These are phyloP conservation scores for Gyrodon lividus DNA, from an alignment of 768 basidiomycete species.

Conservation along the genomic window DNA sequence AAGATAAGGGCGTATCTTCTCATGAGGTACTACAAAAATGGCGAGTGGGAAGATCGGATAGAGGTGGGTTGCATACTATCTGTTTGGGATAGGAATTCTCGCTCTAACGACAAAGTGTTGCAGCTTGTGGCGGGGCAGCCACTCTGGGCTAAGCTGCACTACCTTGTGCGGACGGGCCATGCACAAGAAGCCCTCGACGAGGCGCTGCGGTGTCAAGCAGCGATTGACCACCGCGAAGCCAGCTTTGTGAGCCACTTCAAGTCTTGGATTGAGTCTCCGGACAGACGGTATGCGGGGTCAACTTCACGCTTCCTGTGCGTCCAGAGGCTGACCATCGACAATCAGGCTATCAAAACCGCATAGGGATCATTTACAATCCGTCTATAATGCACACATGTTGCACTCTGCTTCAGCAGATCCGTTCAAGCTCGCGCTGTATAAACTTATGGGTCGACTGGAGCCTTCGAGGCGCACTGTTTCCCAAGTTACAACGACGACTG, in stretches of 20 bases:
- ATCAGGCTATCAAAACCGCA: slow-evolving; percentile 66
- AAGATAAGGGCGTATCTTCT: slow-evolving; percentile 86
- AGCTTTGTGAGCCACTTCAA: slow-evolving; percentile 82
- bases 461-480: slow-evolving; percentile 74
- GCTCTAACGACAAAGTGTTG: slow-evolving; percentile 5
- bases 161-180: slow-evolving; percentile 86
- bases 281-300: slow-evolving; percentile 57
- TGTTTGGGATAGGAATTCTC: not conserved
- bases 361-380: slow-evolving; percentile 75
- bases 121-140: slow-evolving; percentile 85
- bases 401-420: slow-evolving; percentile 88
- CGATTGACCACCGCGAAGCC: slow-evolving; percentile 74
- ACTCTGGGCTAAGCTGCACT: slow-evolving; percentile 93
- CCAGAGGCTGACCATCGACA: slow-evolving; percentile 3
- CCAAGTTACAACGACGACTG: slow-evolving; percentile 86
- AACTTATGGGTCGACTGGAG: slow-evolving; percentile 91
- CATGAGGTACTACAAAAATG: slow-evolving; percentile 76
- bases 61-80: slow-evolving; percentile 55
- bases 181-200: slow-evolving; percentile 77
- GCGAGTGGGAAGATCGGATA: slow-evolving; percentile 81
- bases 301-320: not conserved
- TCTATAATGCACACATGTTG: slow-evolving; percentile 86
- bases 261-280: slow-evolving; percentile 78
- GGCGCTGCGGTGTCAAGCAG: slow-evolving; percentile 64
- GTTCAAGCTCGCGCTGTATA: slow-evolving; percentile 95